Evolutionary conservation across 2,329 filamentous ascomycete species (phyloP).

Genomic region (Colletotrichum tofieldiae): DNA sequence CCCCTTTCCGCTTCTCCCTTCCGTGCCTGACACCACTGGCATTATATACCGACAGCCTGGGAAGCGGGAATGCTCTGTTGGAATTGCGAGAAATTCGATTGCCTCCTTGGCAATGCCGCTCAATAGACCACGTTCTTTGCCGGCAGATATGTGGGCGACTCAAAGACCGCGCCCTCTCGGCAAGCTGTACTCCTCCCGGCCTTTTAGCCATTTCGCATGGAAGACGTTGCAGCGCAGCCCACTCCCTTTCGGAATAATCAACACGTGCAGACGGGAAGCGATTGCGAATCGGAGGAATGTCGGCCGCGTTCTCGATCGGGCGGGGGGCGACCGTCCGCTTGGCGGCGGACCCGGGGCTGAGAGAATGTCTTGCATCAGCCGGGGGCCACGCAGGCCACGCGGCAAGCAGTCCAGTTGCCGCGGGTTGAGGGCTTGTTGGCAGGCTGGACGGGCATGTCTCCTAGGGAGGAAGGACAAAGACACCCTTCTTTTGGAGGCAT

Average conservation of each 20-base stretch:
- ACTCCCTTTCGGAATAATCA: neutral
- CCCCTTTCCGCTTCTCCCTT: neutral
- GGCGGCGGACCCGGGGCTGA: neutral
- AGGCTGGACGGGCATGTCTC: neutral
- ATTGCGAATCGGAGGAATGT: conserved; percentile 5
- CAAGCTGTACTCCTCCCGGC: neutral
- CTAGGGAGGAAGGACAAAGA: neutral
- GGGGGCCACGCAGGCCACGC: neutral
- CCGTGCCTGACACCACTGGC: neutral
- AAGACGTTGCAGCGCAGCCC: neutral
- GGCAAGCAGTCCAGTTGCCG: neutral
- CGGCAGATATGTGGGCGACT: conserved; percentile 14
- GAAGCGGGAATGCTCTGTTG: neutral
- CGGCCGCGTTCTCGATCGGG: conserved; percentile 12
- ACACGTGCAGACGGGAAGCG: conserved; percentile 5
- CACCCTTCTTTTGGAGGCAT: neutral
- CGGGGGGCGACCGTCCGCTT: conserved; percentile 2
- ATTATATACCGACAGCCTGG: neutral
- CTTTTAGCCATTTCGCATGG: conserved; percentile 1
- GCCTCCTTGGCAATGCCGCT: neutral
- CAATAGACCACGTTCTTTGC: neutral
- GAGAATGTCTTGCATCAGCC: conserved; percentile 1
- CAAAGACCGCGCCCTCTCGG: neutral
- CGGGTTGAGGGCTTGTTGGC: neutral
- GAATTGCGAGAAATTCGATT: neutral